A percentile compares a stretch with the other conserved stretches of the same genome.
Evolutionary conservation across 148 eudicot genomes (phyloP).

Genomic region (Camellia granthamiana): DNA sequence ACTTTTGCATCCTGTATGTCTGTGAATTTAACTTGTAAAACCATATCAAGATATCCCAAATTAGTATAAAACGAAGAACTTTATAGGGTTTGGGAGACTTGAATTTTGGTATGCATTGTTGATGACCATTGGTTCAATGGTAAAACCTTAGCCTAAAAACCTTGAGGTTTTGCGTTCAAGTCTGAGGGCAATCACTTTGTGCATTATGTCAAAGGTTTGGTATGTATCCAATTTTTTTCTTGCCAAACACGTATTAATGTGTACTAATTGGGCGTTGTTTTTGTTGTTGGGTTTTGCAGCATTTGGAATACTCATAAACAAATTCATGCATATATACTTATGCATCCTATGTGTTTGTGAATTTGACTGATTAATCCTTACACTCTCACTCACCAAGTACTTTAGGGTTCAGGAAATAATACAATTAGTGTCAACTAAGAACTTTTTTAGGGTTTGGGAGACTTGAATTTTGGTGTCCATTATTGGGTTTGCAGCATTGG

Average conservation of each 20-base stretch:
- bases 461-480: not conserved
- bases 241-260: too few relatives aligned
- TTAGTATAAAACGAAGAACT: not conserved
- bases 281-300: not conserved
- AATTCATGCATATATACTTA: too few relatives aligned
- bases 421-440: constrained; percentile 21
- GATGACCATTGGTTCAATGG: not conserved
- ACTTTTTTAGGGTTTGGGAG: not conserved
- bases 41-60: not conserved
- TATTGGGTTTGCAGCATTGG: not conserved
- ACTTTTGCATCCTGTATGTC: not conserved
- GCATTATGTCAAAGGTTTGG: too few relatives aligned
- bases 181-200: too few relatives aligned
- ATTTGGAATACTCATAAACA: not conserved
- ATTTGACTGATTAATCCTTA: not conserved
- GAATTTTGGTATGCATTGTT: constrained; percentile 5
- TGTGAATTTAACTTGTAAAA: not conserved
- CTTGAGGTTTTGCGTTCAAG: too few relatives aligned
- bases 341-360: not conserved
- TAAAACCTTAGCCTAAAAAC: too few relatives aligned
- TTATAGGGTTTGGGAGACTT: not conserved
- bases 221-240: too few relatives aligned
- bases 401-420: constrained; percentile 81
- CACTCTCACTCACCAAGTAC: not conserved
- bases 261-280: too few relatives aligned